Percentiles rank a stretch among this genome's conserved stretches.
Evolutionary conservation across 257 asterid genomes (phyloP).

Genomic region (Echites panduratus): DNA sequence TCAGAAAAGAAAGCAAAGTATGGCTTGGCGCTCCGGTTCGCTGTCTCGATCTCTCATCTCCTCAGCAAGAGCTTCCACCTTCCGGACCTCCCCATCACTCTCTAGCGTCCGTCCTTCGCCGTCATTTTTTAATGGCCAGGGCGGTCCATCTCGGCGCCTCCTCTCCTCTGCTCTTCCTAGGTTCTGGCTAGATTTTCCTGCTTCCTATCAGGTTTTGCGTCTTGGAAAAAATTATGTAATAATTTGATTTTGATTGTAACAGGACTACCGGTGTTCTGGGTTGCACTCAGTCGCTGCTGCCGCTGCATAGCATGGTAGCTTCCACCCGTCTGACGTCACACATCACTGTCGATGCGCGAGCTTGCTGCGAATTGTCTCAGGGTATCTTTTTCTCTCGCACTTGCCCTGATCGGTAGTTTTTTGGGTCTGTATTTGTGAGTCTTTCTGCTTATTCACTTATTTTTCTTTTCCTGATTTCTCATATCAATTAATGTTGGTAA

Average conservation of each 20-base stretch:
- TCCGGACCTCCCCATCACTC: conserved; percentile 12
- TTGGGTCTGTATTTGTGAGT: conserved; percentile 9
- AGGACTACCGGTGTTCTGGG: conserved; percentile 31
- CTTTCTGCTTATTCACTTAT: conserved; percentile 2
- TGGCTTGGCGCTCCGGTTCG: conserved; percentile 33
- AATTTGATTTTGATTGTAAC: not conserved
- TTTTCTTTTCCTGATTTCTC: not conserved
- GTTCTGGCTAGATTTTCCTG: conserved; percentile 11
- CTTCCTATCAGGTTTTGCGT: not conserved
- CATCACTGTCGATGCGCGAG: conserved; percentile 25
- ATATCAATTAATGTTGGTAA: not conserved
- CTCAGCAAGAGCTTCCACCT: conserved; percentile 17
- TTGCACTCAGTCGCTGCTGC: conserved; percentile 31
- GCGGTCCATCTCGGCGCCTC: conserved; percentile 20
- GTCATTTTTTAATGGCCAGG: conserved; percentile 16
- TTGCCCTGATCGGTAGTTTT: conserved; percentile 34
- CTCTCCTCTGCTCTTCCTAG: conserved; percentile 26
- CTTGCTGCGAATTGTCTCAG: conserved; percentile 36
- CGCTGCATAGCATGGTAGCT: conserved; percentile 29
- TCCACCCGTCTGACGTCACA: conserved; percentile 31
- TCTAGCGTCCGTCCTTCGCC: conserved; percentile 14
- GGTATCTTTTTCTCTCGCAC: conserved; percentile 37
- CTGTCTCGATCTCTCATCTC: conserved; percentile 25
- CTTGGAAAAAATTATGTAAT: not conserved
- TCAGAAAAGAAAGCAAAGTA: not conserved